Percentiles rank a stretch among this genome's conserved stretches.
These are phyloP conservation scores for Aspergillus sp. DNA, from an alignment of 2,329 filamentous ascomycete species.

Conservation along the genomic window DNA sequence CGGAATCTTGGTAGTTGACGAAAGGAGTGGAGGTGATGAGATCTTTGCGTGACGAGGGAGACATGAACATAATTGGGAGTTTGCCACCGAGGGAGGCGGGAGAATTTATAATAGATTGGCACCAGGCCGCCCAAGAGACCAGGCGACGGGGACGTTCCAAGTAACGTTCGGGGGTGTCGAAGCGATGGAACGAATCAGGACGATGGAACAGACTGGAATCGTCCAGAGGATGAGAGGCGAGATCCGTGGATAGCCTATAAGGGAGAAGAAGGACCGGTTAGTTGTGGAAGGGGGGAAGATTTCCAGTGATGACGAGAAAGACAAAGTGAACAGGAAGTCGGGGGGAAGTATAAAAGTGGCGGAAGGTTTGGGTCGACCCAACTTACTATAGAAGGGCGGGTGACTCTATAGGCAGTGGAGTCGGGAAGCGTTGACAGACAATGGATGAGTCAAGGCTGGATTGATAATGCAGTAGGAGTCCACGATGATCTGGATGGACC, in stretches of 20 bases:
- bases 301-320: conserved; percentile 5
- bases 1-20: conserved; percentile 29
- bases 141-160: conserved; percentile 27
- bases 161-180: conserved; percentile 17
- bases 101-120: conserved; percentile 29
- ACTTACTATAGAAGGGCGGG: conserved; percentile 5
- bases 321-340: not conserved
- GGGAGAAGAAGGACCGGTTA: conserved; percentile 5
- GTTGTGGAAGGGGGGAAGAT: not conserved
- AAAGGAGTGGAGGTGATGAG: conserved; percentile 33
- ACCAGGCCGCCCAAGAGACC: conserved; percentile 19
- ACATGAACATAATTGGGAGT: conserved; percentile 39
- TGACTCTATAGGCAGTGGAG: not conserved
- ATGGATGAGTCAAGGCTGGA: not conserved
- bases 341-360: not conserved
- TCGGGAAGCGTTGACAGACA: not conserved
- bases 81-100: conserved; percentile 30
- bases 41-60: conserved; percentile 41
- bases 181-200: conserved; percentile 14
- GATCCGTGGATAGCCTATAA: conserved; percentile 5
- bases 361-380: conserved; percentile 1
- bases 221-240: conserved; percentile 3
- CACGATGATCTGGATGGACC: not conserved
- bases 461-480: not conserved
- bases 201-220: conserved; percentile 31